Conservation (phyloP, 1,139 yeast genomes). For the Yarrowia galli region DNA sequence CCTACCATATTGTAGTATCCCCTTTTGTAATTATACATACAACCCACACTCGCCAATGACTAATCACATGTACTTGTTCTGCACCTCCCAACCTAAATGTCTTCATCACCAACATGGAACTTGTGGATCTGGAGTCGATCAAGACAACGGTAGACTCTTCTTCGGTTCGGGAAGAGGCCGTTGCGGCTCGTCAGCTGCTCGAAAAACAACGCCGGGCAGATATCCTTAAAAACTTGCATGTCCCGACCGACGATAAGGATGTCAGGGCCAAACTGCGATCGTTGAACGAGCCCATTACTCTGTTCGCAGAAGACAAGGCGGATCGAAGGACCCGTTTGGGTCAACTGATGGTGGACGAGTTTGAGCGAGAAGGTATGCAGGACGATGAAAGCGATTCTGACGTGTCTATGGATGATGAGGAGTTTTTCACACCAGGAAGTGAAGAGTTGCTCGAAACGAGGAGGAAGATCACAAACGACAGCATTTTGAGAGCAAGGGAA, state of each 20-base stretch:
- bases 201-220: conserved; percentile 45
- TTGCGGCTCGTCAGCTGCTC: conserved; percentile 44
- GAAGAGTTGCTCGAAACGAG: conserved; percentile 64
- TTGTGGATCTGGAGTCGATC: conserved; percentile 36
- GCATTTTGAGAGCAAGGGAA: conserved; percentile 57
- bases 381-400: conserved; percentile 48
- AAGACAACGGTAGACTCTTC: conserved; percentile 37
- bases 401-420: conserved; percentile 67
- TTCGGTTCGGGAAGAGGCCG: conserved; percentile 39
- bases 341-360: conserved; percentile 50
- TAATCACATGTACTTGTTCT: conserved; percentile 4
- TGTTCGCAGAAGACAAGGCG: conserved; percentile 66
- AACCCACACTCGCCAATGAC: neutral
- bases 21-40: no score
- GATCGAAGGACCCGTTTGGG: conserved; percentile 68
- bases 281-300: conserved; percentile 66
- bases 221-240: conserved; percentile 47
- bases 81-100: conserved; percentile 28
- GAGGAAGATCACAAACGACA: conserved; percentile 57
- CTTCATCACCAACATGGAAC: conserved; percentile 28
- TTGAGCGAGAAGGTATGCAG: conserved; percentile 47
- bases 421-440: conserved; percentile 83
- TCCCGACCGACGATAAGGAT: conserved; percentile 71
- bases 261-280: conserved; percentile 60
- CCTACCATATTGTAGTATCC: no score